These are phyloP conservation scores for Physcomitrium patens DNA, from an alignment of 225 moss, liverwort and hornwort genomes.

Conservation along the genomic window DNA sequence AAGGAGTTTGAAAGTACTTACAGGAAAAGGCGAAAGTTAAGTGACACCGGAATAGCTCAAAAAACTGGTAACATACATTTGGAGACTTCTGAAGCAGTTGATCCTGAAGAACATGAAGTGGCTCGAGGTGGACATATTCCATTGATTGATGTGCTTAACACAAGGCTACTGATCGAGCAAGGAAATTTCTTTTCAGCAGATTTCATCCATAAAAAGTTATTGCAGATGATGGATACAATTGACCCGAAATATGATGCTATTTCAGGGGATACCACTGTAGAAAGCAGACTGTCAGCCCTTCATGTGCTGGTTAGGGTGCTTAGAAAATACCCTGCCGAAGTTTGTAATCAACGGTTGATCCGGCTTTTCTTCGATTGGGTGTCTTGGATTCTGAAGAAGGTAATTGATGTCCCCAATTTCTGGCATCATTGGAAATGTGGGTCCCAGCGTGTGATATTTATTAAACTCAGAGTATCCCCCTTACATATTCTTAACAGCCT, in stretches of 20 bases:
- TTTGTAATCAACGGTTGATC: constrained; percentile 63
- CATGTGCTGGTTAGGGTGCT: constrained; percentile 69
- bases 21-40: constrained; percentile 63
- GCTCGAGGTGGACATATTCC: constrained; percentile 32
- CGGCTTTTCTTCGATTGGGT: constrained; percentile 75
- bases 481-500: constrained; percentile 11
- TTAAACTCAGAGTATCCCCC: not conserved
- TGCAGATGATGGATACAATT: constrained; percentile 57
- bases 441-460: constrained; percentile 23
- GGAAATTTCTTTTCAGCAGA: constrained; percentile 46
- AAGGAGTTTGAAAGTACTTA: constrained; percentile 57
- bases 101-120: constrained; percentile 39
- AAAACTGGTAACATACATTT: constrained; percentile 33
- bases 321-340: constrained; percentile 48
- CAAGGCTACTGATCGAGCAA: constrained; percentile 46
- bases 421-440: not conserved
- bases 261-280: constrained; percentile 38
- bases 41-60: constrained; percentile 33
- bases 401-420: constrained; percentile 25
- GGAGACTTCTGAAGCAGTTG: constrained; percentile 40
- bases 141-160: constrained; percentile 35
- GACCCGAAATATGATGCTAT: constrained; percentile 43
- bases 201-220: constrained; percentile 48
- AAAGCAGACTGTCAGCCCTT: constrained; percentile 71
- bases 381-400: constrained; percentile 61